Conservation (phyloP, 768 basidiomycete genomes). For the Lactarius tabidus region DNA sequence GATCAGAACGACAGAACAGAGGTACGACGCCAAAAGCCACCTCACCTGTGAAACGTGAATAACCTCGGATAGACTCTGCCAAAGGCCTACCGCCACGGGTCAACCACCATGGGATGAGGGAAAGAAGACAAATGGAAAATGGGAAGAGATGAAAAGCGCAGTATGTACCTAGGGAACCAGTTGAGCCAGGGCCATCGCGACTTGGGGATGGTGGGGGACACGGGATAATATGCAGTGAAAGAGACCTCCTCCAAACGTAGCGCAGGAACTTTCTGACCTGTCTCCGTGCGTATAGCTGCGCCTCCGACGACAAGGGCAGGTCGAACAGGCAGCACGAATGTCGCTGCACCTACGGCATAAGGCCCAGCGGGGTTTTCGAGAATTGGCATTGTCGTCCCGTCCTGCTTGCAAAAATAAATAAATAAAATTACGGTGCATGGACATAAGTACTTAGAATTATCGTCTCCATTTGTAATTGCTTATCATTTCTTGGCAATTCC, state of each 20-base stretch:
- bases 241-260: slow-evolving; percentile 17
- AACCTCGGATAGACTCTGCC: slow-evolving; percentile 13
- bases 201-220: background rate
- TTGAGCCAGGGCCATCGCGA: slow-evolving; percentile 10
- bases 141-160: background rate
- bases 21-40: background rate
- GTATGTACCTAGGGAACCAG: slow-evolving; percentile 19
- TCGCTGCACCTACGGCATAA: slow-evolving; percentile 17
- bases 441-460: no score
- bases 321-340: slow-evolving; percentile 16
- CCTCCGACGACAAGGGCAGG: slow-evolving; percentile 9
- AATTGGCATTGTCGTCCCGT: background rate
- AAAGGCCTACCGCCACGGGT: slow-evolving; percentile 9
- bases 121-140: background rate
- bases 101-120: background rate
- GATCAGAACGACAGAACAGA: background rate
- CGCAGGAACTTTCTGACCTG: slow-evolving; percentile 1
- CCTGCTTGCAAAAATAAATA: no score
- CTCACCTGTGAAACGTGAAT: slow-evolving; percentile 21
- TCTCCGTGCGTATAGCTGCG: background rate
- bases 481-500: no score
- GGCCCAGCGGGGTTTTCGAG: slow-evolving; percentile 18
- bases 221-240: slow-evolving; percentile 21
- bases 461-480: no score
- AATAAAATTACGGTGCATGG: no score